Base-by-base conservation (phyloP, 2,329 filamentous ascomycete species). In the Stachybotrys echinatus region DNA sequence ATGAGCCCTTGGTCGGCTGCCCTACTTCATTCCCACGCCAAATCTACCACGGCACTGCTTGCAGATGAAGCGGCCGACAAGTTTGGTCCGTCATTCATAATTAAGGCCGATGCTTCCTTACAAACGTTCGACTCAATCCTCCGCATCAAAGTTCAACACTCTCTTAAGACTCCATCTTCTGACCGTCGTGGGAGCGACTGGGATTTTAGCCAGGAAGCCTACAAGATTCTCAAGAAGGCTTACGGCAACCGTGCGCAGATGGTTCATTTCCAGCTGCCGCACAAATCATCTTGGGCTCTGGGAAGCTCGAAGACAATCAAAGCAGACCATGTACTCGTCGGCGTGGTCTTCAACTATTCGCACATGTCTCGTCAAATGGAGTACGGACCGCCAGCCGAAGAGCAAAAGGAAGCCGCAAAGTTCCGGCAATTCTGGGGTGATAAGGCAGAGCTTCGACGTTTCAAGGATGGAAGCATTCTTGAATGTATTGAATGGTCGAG, bases 371-470 rank as follows among this genome's bases (percentile, higher is more conserved):
- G 92, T 27, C 79, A 85, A 44, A 88, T 96, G 54, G 94, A 99
- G 57, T 88, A 91, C 64, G 94, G 94, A 1, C 94, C 94, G 5
- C 73, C 86, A 1, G 89, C 90, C 2, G 92, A 97, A 63, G 81
- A 94, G 53, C 91, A 92, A 67, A 84, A 87, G 55, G 89, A 90
- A 55, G 87, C 91, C 21, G 83, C 84, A 10, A 79, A 78, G 27
- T 99, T 96, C 66, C 88, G 89, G 34, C 82, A 85, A 31, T 97
- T 99, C 65, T 99, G 95, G 94, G 94, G 92, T 6, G 87, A 92
- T 10, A 95, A 94, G 65, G 83, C 94, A 2, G 94, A 99, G 66
- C 76, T 99, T 43, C 83, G 94, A 55, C 88, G 94, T 19, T 99
- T 99, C 75, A 95, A 92, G 60, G 91, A 97, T 61, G 94, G 94